Evolutionary conservation across 2,329 filamentous ascomycete genomes (phyloP).

Genomic region (Apiospora rasikravindrae): DNA sequence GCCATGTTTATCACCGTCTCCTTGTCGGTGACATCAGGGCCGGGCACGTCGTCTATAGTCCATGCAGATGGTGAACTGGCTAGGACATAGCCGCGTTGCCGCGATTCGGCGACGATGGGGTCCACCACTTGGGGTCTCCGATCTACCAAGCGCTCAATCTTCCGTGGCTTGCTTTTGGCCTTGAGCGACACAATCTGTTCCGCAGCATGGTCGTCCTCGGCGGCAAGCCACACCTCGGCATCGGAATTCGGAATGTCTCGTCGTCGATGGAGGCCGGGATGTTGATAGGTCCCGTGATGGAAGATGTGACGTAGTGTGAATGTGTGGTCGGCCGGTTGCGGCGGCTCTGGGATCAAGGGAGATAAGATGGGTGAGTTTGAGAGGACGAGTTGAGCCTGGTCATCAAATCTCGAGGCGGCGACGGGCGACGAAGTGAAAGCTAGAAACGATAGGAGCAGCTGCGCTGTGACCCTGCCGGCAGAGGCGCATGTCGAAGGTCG

Average conservation of each 20-base stretch:
- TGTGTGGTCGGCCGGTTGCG: conserved; percentile 57
- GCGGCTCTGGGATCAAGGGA: conserved; percentile 49
- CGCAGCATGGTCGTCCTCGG: conserved; percentile 61
- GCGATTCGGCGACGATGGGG: conserved; percentile 74
- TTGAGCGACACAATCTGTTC: conserved; percentile 58
- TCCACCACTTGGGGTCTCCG: conserved; percentile 79
- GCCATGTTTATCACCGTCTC: conserved; percentile 84
- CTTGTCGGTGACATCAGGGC: conserved; percentile 85
- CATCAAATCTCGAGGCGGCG: conserved; percentile 40
- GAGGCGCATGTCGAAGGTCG: conserved; percentile 53
- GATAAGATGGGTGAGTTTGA: conserved; percentile 49
- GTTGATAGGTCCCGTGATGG: conserved; percentile 83
- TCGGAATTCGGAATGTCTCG: conserved; percentile 69
- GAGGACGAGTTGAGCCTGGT: conserved; percentile 48
- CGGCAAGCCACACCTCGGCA: conserved; percentile 66
- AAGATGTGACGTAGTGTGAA: conserved; percentile 84
- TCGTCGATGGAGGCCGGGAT: conserved; percentile 78
- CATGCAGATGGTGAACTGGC: conserved; percentile 76
- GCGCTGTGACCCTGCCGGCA: conserved; percentile 66
- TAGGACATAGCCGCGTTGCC: conserved; percentile 70
- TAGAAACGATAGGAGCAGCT: conserved; percentile 70
- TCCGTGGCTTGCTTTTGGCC: conserved; percentile 67
- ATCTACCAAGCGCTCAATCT: conserved; percentile 83
- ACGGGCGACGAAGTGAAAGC: conserved; percentile 57
- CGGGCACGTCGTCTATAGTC: conserved; percentile 78